Conservation (phyloP, 805 yeast species). For the Candida pseudofarinosa region DNA sequence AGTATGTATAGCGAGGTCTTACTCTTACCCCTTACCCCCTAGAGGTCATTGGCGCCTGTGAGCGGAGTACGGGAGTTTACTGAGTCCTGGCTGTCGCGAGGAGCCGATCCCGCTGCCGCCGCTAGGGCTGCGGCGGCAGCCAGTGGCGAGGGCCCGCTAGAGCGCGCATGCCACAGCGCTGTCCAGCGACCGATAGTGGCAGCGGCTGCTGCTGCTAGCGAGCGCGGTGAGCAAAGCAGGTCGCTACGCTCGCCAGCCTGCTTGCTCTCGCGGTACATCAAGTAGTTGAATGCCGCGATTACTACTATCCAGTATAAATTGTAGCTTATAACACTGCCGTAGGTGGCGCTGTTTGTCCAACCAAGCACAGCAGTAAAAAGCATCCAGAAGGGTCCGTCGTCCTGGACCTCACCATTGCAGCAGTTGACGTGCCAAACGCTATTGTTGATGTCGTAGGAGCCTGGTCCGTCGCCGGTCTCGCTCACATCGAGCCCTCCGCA, state of each 20-base stretch:
- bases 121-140: neutral
- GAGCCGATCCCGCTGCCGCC: neutral
- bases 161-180: neutral
- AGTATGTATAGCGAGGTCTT: no score
- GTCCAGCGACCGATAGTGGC: neutral
- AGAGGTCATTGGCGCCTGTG: neutral
- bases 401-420: constrained; percentile 39
- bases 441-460: constrained; percentile 37
- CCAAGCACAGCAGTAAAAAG: constrained; percentile 42
- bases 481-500: constrained; percentile 41
- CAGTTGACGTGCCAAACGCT: constrained; percentile 47
- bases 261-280: constrained; percentile 30
- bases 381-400: constrained; percentile 44
- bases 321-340: constrained; percentile 38
- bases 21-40: no score
- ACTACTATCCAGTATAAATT: constrained; percentile 35
- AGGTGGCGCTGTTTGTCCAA: constrained; percentile 45
- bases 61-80: neutral
- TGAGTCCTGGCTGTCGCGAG: neutral
- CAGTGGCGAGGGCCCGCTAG: no score
- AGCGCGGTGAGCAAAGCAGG: neutral
- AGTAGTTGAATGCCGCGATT: constrained; percentile 24
- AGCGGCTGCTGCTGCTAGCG: no score
- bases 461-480: constrained; percentile 45
- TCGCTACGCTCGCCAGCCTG: neutral